A percentile compares a stretch with the other conserved stretches of the same genome.
These are phyloP conservation scores for Marchantia polymorpha DNA, from an alignment of 225 moss, liverwort and hornwort genomes.

Conservation along the genomic window DNA sequence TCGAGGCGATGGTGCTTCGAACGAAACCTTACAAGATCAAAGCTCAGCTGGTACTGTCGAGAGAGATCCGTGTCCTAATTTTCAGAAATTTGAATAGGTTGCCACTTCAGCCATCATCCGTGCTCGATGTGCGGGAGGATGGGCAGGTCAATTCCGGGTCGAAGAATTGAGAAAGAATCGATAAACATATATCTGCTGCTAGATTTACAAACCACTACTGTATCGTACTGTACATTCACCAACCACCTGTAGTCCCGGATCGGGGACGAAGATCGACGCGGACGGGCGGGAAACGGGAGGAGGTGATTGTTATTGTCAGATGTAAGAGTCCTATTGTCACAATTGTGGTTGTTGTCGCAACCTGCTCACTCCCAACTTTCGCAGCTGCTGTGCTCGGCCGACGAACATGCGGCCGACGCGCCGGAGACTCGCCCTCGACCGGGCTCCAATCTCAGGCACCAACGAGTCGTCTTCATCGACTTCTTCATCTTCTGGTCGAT, in stretches of 20 bases:
- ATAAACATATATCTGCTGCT: neutral
- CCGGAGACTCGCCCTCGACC: too few relatives aligned
- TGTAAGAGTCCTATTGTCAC: neutral
- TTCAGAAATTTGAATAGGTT: neutral
- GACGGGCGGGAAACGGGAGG: neutral
- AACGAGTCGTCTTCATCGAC: too few relatives aligned
- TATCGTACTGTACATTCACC: neutral
- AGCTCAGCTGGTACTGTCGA: neutral
- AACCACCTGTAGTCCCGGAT: neutral
- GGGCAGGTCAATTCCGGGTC: neutral
- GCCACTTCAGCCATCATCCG: neutral
- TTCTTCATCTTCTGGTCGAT: neutral
- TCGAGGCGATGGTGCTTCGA: neutral
- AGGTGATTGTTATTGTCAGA: slow-evolving; percentile 7
- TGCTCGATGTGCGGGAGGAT: neutral
- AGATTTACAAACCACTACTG: slow-evolving; percentile 7
- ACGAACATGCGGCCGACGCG: too few relatives aligned
- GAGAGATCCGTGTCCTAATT: neutral
- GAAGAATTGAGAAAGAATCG: neutral
- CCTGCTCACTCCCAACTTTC: neutral
- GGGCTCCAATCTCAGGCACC: too few relatives aligned
- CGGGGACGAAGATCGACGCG: neutral
- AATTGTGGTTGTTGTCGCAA: neutral
- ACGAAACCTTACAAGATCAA: neutral
- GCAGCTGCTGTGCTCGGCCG: too few relatives aligned